Evolutionary conservation across 139 green algal species (phyloP).

Genomic region (Trebouxia sp.): DNA sequence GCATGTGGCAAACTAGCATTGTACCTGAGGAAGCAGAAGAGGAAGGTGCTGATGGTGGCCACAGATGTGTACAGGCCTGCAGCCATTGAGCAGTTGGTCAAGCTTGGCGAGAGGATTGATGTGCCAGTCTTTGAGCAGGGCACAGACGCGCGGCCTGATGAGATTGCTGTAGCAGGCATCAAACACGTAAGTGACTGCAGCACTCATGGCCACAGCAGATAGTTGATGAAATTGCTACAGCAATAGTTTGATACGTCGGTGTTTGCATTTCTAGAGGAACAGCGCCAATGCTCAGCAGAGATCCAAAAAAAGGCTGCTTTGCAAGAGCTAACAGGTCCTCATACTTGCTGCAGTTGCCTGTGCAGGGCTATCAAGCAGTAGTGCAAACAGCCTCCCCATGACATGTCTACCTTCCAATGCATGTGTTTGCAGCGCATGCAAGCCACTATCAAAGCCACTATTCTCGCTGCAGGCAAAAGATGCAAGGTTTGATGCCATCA

Average conservation of each 20-base stretch:
- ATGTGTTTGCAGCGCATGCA: not conserved
- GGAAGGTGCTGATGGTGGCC: constrained; percentile 86
- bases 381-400: too few species aligned
- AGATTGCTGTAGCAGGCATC: constrained; percentile 47
- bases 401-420: not conserved
- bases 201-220: too few species aligned
- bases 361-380: too few species aligned
- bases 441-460: not conserved
- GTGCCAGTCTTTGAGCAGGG: constrained; percentile 93
- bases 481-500: constrained; percentile 81
- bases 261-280: too few species aligned
- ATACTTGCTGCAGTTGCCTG: too few species aligned
- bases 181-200: constrained; percentile 17
- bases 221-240: too few species aligned
- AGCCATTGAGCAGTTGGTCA: constrained; percentile 96
- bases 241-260: too few species aligned
- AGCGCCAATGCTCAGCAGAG: too few species aligned
- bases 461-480: constrained; percentile 56
- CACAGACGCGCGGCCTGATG: constrained; percentile 46
- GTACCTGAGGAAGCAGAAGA: constrained; percentile 82
- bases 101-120: constrained; percentile 77
- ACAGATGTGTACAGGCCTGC: constrained; percentile 91
- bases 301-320: too few species aligned
- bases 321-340: too few species aligned
- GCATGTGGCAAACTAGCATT: constrained; percentile 93